Evolutionary conservation across 371 early-diverging fungal species (phyloP).

Genomic region (Mycotypha africana): DNA sequence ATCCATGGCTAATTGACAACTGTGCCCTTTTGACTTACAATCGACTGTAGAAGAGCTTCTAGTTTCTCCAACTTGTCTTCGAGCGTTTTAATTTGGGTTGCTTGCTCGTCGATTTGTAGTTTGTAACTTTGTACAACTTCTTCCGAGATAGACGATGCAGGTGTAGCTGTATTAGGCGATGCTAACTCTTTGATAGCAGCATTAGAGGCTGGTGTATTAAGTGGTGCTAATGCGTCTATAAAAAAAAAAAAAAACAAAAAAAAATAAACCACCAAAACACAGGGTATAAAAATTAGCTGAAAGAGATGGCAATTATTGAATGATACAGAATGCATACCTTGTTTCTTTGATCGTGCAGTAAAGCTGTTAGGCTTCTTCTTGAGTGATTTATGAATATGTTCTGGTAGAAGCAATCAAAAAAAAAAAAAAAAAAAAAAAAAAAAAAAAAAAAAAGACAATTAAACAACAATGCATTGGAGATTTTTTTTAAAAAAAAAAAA

Average conservation of each 20-base stretch:
- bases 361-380: conserved; percentile 38
- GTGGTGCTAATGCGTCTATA: conserved; percentile 15
- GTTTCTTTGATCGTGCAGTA: too few relatives aligned
- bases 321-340: too few relatives aligned
- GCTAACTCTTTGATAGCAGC: too few relatives aligned
- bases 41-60: conserved; percentile 11
- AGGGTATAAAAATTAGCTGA: too few relatives aligned
- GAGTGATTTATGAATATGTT: conserved; percentile 29
- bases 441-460: neutral
- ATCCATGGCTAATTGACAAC: neutral
- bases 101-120: conserved; percentile 40
- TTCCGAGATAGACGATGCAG: conserved; percentile 16
- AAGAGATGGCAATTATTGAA: too few relatives aligned
- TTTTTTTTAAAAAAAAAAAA: too few relatives aligned
- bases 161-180: too few relatives aligned
- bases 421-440: too few relatives aligned
- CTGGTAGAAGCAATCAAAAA: too few relatives aligned
- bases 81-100: conserved; percentile 23
- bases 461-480: neutral
- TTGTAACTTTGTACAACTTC: conserved; percentile 41
- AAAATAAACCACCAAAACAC: too few relatives aligned
- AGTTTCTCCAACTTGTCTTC: conserved; percentile 25
- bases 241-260: neutral
- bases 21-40: conserved; percentile 13
- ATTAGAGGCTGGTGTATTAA: too few relatives aligned